Base-by-base conservation (phyloP, 192 early-diverging fungal species). In the Paraglomus occultum region DNA sequence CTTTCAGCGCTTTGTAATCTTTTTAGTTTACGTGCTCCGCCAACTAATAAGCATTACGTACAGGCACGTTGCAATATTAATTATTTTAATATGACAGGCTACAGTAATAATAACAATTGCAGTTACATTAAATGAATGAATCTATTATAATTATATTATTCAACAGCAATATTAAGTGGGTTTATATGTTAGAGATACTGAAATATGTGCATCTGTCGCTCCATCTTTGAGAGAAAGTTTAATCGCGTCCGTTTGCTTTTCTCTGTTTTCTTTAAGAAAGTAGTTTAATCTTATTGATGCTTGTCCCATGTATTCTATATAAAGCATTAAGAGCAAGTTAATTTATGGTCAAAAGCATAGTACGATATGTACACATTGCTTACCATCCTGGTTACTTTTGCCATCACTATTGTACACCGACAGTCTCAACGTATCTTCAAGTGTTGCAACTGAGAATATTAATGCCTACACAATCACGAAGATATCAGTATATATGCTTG, bases 341-440 rank as follows among this genome's bases (percentile, higher is more conserved):
- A 15, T 8, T 61, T 14, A 42, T n/a, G 8, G 14, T 11, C 38
- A 61, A 4, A 42, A 5, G 6, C 38, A 4, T 42, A 5, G 18
- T 42, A 18, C 10, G 43, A 60, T 14, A 60, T 60, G n/a, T 8
- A 59, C 5, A 42, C n/a, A 8, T 1, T 47, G 9, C 62, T 64
- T 22, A 64, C 62, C 40, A 46, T 68, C 52, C 47, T 43, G 40
- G 40, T 51, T 46, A 45, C 55, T 45, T 40, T 68, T 68, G 31
- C 31, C 31, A 68, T 68, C 66, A 55, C 46, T 55, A 22, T 68
- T 53, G 55, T 39, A 68, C 20, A 68, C 17, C 5, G 66, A 55
- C 7, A 68, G 15, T 68, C 55, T 68, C 38, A 68, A 22, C 15
- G 52, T 68, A 68, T 68, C 66, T 6, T 68, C 66, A 23, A 68